phyloP scores from a whole-genome alignment of 306 rosid genomes.

The Vigna nakashimae region DNA sequence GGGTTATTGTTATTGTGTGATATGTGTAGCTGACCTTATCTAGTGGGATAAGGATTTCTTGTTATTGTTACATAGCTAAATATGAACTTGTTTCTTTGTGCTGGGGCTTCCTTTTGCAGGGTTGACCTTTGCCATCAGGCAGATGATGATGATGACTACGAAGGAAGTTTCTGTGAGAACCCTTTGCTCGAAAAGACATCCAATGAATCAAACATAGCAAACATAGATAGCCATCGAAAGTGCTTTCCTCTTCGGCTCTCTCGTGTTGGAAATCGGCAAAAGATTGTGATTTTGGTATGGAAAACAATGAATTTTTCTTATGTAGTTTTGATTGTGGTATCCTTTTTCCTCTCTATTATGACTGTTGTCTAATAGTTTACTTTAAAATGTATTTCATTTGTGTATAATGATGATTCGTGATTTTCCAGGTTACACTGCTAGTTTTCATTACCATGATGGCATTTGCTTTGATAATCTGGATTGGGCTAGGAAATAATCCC shows the following conservation, averaged over 20 bases:
- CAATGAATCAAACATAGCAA: conserved; percentile 47
- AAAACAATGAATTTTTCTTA: conserved; percentile 31
- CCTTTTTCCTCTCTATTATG: conserved; percentile 20
- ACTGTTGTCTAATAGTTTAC: conserved; percentile 26
- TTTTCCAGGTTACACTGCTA: conserved; percentile 72
- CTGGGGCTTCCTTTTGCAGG: conserved; percentile 57
- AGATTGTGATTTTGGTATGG: conserved; percentile 80
- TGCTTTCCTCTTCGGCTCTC: conserved; percentile 76
- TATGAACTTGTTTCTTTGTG: conserved; percentile 44
- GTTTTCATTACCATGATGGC: conserved; percentile 62
- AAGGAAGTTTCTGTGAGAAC: conserved; percentile 70
- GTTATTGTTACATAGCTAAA: conserved; percentile 18
- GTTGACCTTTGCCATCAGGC: conserved; percentile 99
- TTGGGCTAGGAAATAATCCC: conserved; percentile 71
- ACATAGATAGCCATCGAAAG: conserved; percentile 63
- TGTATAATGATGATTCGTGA: conserved; percentile 42
- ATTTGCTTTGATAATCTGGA: conserved; percentile 85
- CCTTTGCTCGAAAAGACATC: conserved; percentile 71
- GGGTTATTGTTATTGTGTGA: no score
- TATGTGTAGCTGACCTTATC: no score
- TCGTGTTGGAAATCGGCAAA: conserved; percentile 82
- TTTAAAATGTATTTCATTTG: conserved; percentile 27
- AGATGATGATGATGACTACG: conserved; percentile 85
- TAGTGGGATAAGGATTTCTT: neutral
- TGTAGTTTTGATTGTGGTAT: conserved; percentile 31